Evolutionary conservation across 768 basidiomycete genomes (phyloP), one percentile per base, ranked within the genome.

Genomic region (Mycena rebaudengoi): DNA sequence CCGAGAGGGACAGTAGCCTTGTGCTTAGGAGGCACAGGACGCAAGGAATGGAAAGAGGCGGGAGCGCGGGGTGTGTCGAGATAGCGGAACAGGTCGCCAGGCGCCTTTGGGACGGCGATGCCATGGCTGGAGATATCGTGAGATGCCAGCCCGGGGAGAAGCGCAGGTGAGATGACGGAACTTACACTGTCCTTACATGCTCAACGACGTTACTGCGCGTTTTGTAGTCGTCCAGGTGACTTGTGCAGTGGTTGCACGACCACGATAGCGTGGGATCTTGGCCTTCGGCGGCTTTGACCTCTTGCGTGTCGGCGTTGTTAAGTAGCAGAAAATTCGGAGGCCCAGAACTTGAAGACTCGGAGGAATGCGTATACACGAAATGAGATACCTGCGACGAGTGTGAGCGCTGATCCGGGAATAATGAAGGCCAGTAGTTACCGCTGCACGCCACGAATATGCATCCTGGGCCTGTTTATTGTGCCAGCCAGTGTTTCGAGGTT

Each of bases 171-270:
- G 13, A 30, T 18, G 33, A 44, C 8, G 2, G 23, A 16, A 28
- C 64, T 23, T 30, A 65, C 64, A 12, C 10, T 12, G 60, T 30
- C 45, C 53, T 55, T 16, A 61, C 54, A 48, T 66, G 65, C 4
- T 66, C 60, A 4, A 23, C 10, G 16, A 66, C 60, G 11, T 37
- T 33, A 8, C 33, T 12, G 21, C 37, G 45, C 33, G 43, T 58
- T 6, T 58, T 25, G 26, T 20, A 66, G 16, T 26, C 18, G 30
- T 66, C 56, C 16, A 66, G 25, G 25, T 62, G 39, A 6, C 52
- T 14, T n/a, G 65, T n/a, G 44, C 65, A 66, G 25, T 62, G 65
- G 14, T 59, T 62, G 30, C 65, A 66, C 7, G 65, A 23, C 65
- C 65, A 66, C 28, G 65, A 66, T 14, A 41, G 16, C 5, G 60